Base-by-base conservation (phyloP, 2,329 filamentous ascomycete genomes). In the Fusarium gaditjirri region DNA sequence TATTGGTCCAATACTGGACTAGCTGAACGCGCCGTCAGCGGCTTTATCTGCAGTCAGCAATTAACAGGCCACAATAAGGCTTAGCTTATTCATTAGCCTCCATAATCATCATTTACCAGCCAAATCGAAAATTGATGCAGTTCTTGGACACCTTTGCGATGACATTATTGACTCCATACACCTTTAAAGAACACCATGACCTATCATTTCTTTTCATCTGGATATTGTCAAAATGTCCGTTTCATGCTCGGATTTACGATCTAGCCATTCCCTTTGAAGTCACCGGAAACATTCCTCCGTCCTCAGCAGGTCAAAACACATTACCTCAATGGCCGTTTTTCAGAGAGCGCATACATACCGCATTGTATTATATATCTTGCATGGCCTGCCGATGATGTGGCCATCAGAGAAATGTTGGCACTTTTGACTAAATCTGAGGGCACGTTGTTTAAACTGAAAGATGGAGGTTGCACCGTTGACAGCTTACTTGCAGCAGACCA, bases 31-130 rank as follows among this genome's bases (percentile, higher is more conserved):
- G 10, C 16, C 19, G 11, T 21, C 10, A 31, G 21, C 29, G 23
- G 3, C 19, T 13, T 21, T 23, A 5, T 10, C 47, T 57, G 54
- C 41, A 47, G 54, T 57, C 41, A 57, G 54, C 41, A 57, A 57
- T 47, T 57, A 57, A 27, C 39, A 35, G n/a, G 1, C 23, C 23
- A 52, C 19, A 16, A 7, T 12, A 52, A 21, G 47, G 47, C 31
- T 52, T 52, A 35, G 31, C 47, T 16, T 8, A 14, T 27, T 21
- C 3, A 2, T 21, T 31, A 47, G 44, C 27, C 13, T 29, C 17
- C 23, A 29, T 31, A 19, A n/a, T 29, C 16, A 31, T 16, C 14
- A n/a, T 46, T 5, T 4, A 29, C n/a, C 13, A n/a, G 27, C 23
- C 4, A 21, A 12, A 16, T 36, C 5, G 49, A 52, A 52, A 36